Conservation (phyloP, 768 basidiomycete genomes). For the Hericium erinaceus region DNA sequence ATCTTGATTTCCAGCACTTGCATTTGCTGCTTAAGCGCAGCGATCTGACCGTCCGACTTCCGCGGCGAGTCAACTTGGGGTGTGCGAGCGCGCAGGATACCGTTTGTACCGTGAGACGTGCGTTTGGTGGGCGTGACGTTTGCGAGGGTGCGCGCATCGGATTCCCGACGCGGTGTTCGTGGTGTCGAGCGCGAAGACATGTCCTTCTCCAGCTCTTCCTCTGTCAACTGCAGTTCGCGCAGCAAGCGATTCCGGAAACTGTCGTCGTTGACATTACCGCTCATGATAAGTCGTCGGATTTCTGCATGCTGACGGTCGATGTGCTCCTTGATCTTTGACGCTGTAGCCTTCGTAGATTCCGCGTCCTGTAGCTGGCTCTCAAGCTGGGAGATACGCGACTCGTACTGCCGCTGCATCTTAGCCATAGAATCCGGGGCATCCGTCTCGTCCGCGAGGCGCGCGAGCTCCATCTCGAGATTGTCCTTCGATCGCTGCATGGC, state of each 20-base stretch:
- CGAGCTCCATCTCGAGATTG: conserved; percentile 57
- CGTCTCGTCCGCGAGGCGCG: conserved; percentile 52
- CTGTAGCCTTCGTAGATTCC: conserved; percentile 38
- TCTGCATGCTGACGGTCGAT: conserved; percentile 66
- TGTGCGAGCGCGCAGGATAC: conserved; percentile 25
- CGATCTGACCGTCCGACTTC: conserved; percentile 37
- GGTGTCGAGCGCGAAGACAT: conserved; percentile 30
- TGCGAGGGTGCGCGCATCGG: conserved; percentile 28
- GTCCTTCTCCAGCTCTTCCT: conserved; percentile 48
- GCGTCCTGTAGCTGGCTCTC: conserved; percentile 54
- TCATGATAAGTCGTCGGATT: conserved; percentile 55
- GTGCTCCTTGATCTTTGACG: conserved; percentile 47
- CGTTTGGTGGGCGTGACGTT: conserved; percentile 44
- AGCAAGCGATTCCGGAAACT: conserved; percentile 54
- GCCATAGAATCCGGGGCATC: conserved; percentile 45
- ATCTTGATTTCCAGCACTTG: conserved; percentile 61
- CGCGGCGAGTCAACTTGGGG: conserved; percentile 28
- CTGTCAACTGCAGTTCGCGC: conserved; percentile 51
- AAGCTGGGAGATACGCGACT: conserved; percentile 49
- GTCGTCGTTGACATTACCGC: conserved; percentile 46
- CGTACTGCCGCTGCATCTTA: conserved; percentile 56
- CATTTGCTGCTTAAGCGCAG: conserved; percentile 51
- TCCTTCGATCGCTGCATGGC: conserved; percentile 53
- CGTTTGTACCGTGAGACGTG: conserved; percentile 20
- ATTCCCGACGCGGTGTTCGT: conserved; percentile 11